Percentiles rank a stretch among this genome's conserved stretches.
Conservation (phyloP, 163 green algal species). For the Scenedesmus sp. region DNA sequence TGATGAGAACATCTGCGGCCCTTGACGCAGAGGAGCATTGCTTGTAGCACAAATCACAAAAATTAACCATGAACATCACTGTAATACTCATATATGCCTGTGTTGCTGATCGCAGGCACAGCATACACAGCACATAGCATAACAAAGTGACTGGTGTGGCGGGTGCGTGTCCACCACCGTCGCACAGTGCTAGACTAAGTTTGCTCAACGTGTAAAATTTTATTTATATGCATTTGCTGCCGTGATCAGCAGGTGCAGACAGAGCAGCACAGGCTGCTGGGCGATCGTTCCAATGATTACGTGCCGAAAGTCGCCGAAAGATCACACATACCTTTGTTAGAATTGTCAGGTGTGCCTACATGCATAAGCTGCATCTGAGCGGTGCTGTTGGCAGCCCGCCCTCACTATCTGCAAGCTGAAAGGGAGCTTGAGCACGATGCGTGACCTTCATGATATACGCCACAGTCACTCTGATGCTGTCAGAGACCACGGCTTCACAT, state of each 20-base stretch:
- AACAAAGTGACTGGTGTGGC: neutral
- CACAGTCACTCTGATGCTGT: neutral
- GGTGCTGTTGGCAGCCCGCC: neutral
- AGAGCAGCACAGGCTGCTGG: no score
- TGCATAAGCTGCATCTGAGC: neutral
- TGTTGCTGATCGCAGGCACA: neutral
- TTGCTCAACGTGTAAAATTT: no score
- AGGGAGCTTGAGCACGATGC: neutral
- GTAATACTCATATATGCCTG: neutral
- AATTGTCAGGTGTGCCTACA: neutral
- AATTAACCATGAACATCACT: no score
- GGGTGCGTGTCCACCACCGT: no score
- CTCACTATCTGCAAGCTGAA: neutral
- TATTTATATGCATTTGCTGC: no score
- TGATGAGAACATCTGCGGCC: no score
- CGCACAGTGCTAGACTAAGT: no score
- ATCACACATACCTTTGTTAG: neutral
- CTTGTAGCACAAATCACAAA: no score
- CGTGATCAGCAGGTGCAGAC: no score
- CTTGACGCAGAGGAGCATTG: no score
- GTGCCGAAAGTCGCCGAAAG: no score
- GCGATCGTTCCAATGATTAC: no score
- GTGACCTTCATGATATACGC: neutral
- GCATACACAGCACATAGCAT: constrained; percentile 4
- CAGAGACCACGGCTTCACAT: neutral